A percentile compares a stretch with the other conserved stretches of the same genome.
Evolutionary conservation across 179 eudicot genomes (phyloP).

Genomic region (Monotropa hypopitys): DNA sequence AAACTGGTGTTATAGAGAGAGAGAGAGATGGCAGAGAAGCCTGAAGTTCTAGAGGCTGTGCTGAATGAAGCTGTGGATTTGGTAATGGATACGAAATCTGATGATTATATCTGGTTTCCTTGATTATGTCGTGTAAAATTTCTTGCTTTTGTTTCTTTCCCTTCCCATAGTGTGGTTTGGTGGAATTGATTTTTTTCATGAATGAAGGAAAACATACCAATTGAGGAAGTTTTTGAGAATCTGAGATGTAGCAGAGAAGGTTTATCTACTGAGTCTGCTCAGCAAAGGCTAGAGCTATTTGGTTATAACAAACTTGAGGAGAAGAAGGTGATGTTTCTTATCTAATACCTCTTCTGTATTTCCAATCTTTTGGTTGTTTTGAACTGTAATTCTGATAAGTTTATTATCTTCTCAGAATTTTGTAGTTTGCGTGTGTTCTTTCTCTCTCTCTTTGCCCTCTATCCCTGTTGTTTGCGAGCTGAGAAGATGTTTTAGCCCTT

Average conservation of each 20-base stretch:
- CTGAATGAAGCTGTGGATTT: slow-evolving; percentile 54
- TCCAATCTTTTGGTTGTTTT: neutral
- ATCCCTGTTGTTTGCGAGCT: neutral
- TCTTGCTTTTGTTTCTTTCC: neutral
- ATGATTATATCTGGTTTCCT: neutral
- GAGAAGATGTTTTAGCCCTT: neutral
- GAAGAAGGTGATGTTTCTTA: slow-evolving; percentile 34
- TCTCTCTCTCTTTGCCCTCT: neutral
- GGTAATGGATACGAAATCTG: slow-evolving; percentile 18
- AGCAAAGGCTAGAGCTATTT: slow-evolving; percentile 51
- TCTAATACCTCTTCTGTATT: neutral
- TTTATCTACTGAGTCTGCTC: slow-evolving; percentile 47
- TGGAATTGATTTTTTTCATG: neutral
- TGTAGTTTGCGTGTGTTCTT: neutral
- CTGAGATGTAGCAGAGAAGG: slow-evolving; percentile 66
- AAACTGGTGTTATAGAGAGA: slow-evolving; percentile 28
- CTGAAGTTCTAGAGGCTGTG: slow-evolving; percentile 46
- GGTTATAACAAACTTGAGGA: slow-evolving; percentile 82
- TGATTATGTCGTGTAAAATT: neutral
- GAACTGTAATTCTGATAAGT: neutral
- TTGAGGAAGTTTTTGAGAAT: slow-evolving; percentile 74
- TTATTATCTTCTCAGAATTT: neutral
- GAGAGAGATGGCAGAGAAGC: slow-evolving; percentile 45
- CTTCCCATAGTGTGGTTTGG: neutral
- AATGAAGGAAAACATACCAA: slow-evolving; percentile 61